These are phyloP conservation scores for Diaporthe humulicola DNA, from an alignment of 2,329 filamentous ascomycete genomes.

Conservation along the genomic window DNA sequence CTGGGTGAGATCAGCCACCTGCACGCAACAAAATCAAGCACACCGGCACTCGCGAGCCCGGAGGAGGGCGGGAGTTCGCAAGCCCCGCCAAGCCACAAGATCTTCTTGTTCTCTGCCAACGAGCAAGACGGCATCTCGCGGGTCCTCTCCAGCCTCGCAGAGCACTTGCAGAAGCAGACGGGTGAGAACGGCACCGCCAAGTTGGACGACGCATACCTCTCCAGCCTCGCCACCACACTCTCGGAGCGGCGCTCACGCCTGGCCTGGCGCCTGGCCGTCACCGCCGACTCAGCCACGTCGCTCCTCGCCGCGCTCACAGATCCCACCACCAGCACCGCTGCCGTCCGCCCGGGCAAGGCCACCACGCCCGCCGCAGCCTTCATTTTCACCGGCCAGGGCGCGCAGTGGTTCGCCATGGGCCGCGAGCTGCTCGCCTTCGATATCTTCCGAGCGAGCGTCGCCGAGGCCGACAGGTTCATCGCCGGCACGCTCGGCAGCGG, in stretches of 20 bases:
- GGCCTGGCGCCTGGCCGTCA: conserved; percentile 34
- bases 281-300: conserved; percentile 29
- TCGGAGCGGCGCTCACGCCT: conserved; percentile 35
- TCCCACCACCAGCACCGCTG: conserved; percentile 18
- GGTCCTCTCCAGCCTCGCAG: conserved; percentile 23
- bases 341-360: conserved; percentile 30
- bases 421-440: conserved; percentile 43
- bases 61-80: background rate
- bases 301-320: conserved; percentile 21
- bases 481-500: conserved; percentile 15
- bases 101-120: conserved; percentile 34
- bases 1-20: conserved; percentile 5
- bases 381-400: conserved; percentile 52
- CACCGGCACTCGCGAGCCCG: background rate
- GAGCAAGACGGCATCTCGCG: conserved; percentile 34
- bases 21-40: conserved; percentile 17
- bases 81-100: conserved; percentile 15
- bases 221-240: conserved; percentile 36
- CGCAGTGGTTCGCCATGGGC: conserved; percentile 49
- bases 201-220: conserved; percentile 28
- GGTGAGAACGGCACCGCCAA: background rate
- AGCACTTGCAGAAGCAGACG: conserved; percentile 32
- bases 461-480: conserved; percentile 29
- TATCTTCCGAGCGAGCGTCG: conserved; percentile 40
- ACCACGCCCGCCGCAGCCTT: conserved; percentile 39